Evolutionary conservation across 371 early-diverging fungal genomes (phyloP).

Genomic region (Syncephalis fuscata): DNA sequence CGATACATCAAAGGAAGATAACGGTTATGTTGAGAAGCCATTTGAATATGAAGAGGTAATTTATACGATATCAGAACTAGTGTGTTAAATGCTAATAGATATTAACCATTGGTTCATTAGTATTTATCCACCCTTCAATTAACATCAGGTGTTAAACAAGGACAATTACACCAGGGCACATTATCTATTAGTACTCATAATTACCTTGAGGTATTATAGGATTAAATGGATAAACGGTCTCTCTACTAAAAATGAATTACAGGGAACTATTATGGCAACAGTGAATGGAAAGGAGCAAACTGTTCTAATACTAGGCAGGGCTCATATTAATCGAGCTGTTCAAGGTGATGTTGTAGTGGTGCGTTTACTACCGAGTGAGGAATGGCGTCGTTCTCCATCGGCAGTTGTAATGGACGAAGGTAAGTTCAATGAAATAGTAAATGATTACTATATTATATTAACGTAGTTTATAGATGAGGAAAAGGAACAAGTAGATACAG

Average conservation of each 20-base stretch:
- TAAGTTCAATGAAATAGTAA: conserved; percentile 33
- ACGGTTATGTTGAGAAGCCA: conserved; percentile 16
- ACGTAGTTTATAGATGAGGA: conserved; percentile 18
- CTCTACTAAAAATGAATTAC: conserved; percentile 7
- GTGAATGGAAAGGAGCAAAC: conserved; percentile 53
- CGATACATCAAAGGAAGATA: conserved; percentile 14
- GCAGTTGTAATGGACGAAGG: conserved; percentile 58
- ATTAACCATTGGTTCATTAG: no score
- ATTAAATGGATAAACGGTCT: conserved; percentile 1
- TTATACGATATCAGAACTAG: not conserved
- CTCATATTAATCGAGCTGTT: conserved; percentile 74
- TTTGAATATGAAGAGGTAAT: conserved; percentile 33
- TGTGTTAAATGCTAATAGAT: no score
- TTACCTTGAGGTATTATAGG: conserved; percentile 45
- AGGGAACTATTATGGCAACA: conserved; percentile 53
- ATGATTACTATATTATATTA: no score
- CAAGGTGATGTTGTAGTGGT: conserved; percentile 87
- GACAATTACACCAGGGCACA: conserved; percentile 60
- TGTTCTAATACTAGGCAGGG: conserved; percentile 67
- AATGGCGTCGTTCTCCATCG: conserved; percentile 66
- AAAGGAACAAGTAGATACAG: conserved; percentile 11
- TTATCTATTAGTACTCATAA: conserved; percentile 73
- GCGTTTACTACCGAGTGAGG: conserved; percentile 55
- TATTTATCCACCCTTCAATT: conserved; percentile 58
- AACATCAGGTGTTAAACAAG: conserved; percentile 70